A percentile compares a stretch with the other conserved stretches of the same genome.
phyloP scores from a whole-genome alignment of 1,139 yeast species.

The Yamadazyma dendronema region DNA sequence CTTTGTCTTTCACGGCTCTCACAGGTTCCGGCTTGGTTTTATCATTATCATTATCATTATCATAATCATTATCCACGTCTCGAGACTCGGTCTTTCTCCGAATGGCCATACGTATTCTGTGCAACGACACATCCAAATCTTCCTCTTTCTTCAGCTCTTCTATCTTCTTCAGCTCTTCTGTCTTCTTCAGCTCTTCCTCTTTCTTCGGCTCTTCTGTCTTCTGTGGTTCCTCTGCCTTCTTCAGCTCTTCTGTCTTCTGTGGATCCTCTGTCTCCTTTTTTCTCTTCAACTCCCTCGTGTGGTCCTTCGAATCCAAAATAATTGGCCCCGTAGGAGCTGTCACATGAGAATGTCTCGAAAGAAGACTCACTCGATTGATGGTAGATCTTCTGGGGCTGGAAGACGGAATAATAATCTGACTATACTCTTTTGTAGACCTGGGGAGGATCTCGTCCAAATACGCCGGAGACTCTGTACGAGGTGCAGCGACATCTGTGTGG shows the following conservation, averaged over 20 bases:
- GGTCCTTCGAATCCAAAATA: background rate
- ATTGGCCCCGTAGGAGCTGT: conserved; percentile 11
- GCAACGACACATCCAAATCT: conserved; percentile 16
- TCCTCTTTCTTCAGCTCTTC: background rate
- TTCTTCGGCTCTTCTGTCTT: background rate
- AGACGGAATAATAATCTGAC: conserved; percentile 10
- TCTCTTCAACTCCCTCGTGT: background rate
- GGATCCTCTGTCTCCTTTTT: background rate
- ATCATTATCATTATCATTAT: background rate
- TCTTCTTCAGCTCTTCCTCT: background rate
- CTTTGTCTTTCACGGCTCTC: too few relatives aligned
- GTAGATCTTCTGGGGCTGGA: conserved; percentile 7
- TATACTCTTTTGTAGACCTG: background rate
- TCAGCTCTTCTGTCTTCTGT: background rate
- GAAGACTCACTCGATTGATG: conserved; percentile 6
- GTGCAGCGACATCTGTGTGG: background rate
- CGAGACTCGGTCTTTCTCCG: conserved; percentile 12
- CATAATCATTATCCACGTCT: background rate
- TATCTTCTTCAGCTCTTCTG: background rate
- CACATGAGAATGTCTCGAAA: conserved; percentile 8
- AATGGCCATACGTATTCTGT: conserved; percentile 16
- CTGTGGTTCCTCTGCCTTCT: background rate
- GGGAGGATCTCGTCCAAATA: conserved; percentile 5
- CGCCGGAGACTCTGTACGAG: background rate
- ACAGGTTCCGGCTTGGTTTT: background rate